Base-by-base conservation (phyloP, 2,329 filamentous ascomycete genomes). In the Amesomyces nigricolor region DNA sequence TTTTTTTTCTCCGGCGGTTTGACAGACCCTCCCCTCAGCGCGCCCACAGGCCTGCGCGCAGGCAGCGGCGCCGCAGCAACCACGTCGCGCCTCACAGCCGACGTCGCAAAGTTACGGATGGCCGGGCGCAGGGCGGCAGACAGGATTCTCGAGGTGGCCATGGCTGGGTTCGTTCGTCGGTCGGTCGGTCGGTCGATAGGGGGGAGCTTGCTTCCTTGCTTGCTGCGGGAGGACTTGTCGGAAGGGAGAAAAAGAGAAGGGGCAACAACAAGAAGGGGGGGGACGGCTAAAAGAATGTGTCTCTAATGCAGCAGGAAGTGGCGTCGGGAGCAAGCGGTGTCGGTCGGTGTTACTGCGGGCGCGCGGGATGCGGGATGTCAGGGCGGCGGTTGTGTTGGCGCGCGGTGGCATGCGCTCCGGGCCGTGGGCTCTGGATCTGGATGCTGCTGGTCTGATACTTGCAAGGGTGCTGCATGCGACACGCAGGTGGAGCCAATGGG, bases 11-110 rank as follows among this genome's bases (percentile, higher is more conserved):
- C 11, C 11, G 9, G 7, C 32, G 32, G 8, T 35, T 35, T n/a
- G 16, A 74, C 80, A 68, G 65, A 83, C 81, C 81, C 80, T 73
- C 79, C 79, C 47, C 81, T 78, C 68, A 84, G 82, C 57, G 81
- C 81, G 62, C 81, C 81, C 57, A 83, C 72, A 45, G 81, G 81
- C 70, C 77, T 81, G 65, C 78, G 75, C 52, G 77, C 74, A n/a
- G 79, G 79, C 57, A 83, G 71, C 37, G 78, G 73, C 53, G 72
- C 68, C 40, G 73, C 60, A 16, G 47, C 55, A 13, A 55, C 73
- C 58, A 70, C 76, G 65, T 73, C 71, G 65, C 72, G 74, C 58
- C 68, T 66, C 53, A 69, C 68, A 17, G 73, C 62, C 38, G 79
- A 79, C 47, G 77, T 78, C 73, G 76, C 75, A 69, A 83, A 82